Percentiles rank a stretch among this genome's conserved stretches.
Conservation (phyloP, 2,329 filamentous ascomycete species). For the Fusarium decemcellulare region DNA sequence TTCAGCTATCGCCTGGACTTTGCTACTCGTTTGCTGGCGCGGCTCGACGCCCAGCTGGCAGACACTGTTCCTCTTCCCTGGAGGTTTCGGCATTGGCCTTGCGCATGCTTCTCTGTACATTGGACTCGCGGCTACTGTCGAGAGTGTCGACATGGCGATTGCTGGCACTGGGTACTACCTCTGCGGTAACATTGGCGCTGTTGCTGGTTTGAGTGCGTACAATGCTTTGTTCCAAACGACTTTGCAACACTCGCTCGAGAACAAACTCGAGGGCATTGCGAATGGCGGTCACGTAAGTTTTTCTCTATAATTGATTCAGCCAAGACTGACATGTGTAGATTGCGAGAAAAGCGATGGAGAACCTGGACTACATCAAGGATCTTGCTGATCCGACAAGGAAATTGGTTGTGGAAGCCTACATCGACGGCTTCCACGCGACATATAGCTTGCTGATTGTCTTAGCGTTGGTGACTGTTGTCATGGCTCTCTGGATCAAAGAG, state of each 20-base stretch:
- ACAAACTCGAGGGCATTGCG: neutral
- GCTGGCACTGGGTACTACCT: neutral
- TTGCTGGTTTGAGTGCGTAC: constrained; percentile 11
- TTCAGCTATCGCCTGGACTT: neutral
- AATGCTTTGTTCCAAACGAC: constrained; percentile 7
- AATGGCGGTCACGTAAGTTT: neutral
- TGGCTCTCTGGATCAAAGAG: neutral
- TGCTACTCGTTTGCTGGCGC: constrained; percentile 10
- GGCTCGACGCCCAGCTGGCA: neutral
- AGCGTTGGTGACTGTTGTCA: neutral
- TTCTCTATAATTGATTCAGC: neutral
- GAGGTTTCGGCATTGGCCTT: constrained; percentile 14
- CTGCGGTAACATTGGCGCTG: constrained; percentile 3
- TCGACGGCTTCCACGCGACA: constrained; percentile 33
- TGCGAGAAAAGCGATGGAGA: neutral
- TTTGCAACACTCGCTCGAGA: neutral
- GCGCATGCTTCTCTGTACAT: constrained; percentile 2
- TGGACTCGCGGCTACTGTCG: neutral
- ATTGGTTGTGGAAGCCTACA: constrained; percentile 2
- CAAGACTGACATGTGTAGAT: neutral
- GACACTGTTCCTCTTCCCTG: constrained; percentile 9
- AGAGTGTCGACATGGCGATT: neutral
- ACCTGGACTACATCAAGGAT: neutral
- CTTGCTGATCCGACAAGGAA: neutral
- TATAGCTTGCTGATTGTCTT: neutral